A percentile compares a stretch with the other conserved stretches of the same genome.
Conservation (phyloP, 2,329 filamentous ascomycete genomes). For the Dactylonectria macrodidyma region DNA sequence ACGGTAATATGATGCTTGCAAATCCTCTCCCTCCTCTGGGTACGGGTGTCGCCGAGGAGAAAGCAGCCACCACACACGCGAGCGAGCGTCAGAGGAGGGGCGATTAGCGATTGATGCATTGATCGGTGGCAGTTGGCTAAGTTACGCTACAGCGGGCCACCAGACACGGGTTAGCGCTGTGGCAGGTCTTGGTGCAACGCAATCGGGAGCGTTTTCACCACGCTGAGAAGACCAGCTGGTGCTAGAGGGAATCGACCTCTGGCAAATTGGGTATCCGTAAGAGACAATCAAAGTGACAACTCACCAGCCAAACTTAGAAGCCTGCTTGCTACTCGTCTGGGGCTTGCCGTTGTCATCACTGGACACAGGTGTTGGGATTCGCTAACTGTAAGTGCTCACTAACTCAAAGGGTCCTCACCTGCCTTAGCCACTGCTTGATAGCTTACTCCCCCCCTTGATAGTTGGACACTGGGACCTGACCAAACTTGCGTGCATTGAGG, state of each 20-base stretch:
- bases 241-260: not conserved
- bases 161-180: not conserved
- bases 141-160: not conserved
- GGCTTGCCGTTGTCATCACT: not conserved
- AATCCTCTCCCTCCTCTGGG: not conserved
- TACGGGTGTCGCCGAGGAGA: not conserved
- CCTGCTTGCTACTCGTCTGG: not conserved
- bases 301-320: not conserved
- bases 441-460: not conserved
- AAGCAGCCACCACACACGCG: not conserved
- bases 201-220: not conserved
- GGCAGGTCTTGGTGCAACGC: not conserved
- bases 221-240: not conserved
- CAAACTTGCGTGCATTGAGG: not conserved
- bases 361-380: not conserved
- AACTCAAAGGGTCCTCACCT: not conserved
- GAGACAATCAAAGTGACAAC: not conserved
- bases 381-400: not conserved
- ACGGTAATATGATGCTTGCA: not conserved
- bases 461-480: not conserved
- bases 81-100: slow-evolving; percentile 14
- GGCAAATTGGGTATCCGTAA: not conserved
- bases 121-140: not conserved
- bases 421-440: not conserved
- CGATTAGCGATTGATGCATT: slow-evolving; percentile 16